Evolutionary conservation across 1,284 basidiomycete species (phyloP).

Genomic region (Rhodotorula sp.): DNA sequence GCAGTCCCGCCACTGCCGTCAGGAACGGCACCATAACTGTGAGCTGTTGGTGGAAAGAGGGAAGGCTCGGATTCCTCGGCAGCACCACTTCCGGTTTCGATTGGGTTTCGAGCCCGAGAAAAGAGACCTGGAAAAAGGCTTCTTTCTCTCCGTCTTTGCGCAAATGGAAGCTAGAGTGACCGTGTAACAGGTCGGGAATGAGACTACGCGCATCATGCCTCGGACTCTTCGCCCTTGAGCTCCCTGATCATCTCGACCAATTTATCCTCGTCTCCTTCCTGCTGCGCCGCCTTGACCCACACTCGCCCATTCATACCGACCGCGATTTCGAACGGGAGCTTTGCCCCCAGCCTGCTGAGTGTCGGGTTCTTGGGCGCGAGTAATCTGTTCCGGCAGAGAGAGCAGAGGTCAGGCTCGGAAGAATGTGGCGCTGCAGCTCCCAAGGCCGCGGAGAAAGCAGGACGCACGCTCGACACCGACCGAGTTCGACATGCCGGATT

Average conservation of each 20-base stretch:
- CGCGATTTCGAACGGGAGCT: conserved; percentile 72
- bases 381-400: conserved; percentile 55
- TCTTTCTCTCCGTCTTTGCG: background rate
- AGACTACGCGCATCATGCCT: background rate
- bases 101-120: no score
- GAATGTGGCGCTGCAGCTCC: background rate
- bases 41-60: background rate
- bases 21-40: background rate
- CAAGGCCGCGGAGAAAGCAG: background rate
- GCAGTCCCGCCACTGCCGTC: background rate
- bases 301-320: conserved; percentile 78
- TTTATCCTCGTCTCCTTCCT: conserved; percentile 59
- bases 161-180: no score
- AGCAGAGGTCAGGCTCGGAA: background rate
- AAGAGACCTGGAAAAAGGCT: no score
- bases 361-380: conserved; percentile 72
- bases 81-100: no score
- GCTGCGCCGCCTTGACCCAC: conserved; percentile 64
- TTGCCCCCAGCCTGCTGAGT: conserved; percentile 67
- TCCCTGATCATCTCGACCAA: conserved; percentile 59
- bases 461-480: conserved; percentile 73
- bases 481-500: conserved; percentile 56
- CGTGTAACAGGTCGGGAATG: no score
- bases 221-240: conserved; percentile 12
- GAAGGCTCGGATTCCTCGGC: background rate